These are phyloP conservation scores for Colletotrichum sojae DNA, from an alignment of 2,329 filamentous ascomycete genomes.

Conservation along the genomic window DNA sequence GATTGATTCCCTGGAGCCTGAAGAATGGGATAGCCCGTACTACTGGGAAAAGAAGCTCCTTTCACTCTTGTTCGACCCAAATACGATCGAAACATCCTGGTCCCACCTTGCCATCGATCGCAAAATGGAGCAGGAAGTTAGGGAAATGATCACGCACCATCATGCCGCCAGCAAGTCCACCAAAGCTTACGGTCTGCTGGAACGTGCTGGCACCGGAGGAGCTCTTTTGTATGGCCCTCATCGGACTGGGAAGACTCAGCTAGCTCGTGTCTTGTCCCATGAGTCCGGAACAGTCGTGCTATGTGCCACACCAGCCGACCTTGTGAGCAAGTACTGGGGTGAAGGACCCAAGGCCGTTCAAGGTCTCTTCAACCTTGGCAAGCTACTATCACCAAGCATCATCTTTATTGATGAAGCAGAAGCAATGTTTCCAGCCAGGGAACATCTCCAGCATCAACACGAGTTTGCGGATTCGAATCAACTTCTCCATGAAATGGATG, in stretches of 20 bases:
- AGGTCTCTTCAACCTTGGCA: background rate
- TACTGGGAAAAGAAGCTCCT: background rate
- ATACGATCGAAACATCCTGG: background rate
- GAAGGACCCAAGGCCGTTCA: background rate
- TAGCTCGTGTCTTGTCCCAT: background rate
- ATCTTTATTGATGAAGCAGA: background rate
- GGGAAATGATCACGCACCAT: background rate
- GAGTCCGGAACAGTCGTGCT: background rate
- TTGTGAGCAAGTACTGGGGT: background rate
- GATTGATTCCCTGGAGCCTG: background rate
- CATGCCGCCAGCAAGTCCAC: too few species aligned
- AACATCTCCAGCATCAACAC: background rate
- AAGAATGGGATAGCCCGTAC: conserved; percentile 1
- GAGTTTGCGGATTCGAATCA: background rate
- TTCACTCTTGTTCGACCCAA: background rate
- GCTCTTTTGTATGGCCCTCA: background rate
- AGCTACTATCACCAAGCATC: background rate
- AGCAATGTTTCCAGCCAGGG: background rate
- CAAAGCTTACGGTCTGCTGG: background rate
- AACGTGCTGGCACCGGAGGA: background rate
- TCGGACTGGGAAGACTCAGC: background rate
- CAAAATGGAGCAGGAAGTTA: background rate
- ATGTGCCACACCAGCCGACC: background rate
- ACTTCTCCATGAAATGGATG: background rate
- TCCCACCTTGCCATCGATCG: background rate